These are phyloP conservation scores for Termitomyces eurrhizus DNA, from an alignment of 768 basidiomycete genomes.

Conservation along the genomic window DNA sequence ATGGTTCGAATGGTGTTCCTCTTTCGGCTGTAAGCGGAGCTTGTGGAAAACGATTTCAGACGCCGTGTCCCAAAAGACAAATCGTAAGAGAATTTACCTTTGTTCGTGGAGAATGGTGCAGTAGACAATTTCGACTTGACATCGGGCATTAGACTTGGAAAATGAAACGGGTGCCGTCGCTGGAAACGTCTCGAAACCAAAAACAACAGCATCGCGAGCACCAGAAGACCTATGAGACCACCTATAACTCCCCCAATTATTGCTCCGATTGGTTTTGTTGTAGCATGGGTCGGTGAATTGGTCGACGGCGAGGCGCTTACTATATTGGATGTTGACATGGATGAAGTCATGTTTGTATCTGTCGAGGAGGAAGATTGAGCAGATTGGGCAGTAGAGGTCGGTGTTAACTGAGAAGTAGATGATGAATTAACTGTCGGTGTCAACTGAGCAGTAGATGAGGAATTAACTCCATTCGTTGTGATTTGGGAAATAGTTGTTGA, in stretches of 20 bases:
- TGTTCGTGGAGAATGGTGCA: neutral
- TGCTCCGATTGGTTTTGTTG: neutral
- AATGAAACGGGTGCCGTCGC: neutral
- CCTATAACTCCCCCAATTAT: constrained; percentile 6
- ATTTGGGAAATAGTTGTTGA: too few relatives aligned
- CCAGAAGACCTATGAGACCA: neutral
- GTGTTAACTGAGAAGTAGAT: neutral
- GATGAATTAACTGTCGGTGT: too few relatives aligned
- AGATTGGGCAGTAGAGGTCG: neutral
- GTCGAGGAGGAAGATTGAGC: neutral
- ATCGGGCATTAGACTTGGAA: neutral
- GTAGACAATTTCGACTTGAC: neutral
- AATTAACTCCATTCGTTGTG: neutral
- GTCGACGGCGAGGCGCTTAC: too few relatives aligned
- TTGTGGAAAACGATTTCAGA: neutral
- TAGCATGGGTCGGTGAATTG: neutral
- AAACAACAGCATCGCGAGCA: neutral
- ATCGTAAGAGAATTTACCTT: neutral
- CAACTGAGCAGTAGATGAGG: neutral
- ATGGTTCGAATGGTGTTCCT: neutral
- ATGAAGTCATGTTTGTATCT: neutral
- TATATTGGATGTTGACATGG: neutral
- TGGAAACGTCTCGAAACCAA: neutral
- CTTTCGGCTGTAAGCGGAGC: neutral
- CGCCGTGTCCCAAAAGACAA: neutral